Percentiles rank a stretch among this genome's conserved stretches.
phyloP scores from a whole-genome alignment of 2,329 filamentous ascomycete species.

The Talaromyces sp. region DNA sequence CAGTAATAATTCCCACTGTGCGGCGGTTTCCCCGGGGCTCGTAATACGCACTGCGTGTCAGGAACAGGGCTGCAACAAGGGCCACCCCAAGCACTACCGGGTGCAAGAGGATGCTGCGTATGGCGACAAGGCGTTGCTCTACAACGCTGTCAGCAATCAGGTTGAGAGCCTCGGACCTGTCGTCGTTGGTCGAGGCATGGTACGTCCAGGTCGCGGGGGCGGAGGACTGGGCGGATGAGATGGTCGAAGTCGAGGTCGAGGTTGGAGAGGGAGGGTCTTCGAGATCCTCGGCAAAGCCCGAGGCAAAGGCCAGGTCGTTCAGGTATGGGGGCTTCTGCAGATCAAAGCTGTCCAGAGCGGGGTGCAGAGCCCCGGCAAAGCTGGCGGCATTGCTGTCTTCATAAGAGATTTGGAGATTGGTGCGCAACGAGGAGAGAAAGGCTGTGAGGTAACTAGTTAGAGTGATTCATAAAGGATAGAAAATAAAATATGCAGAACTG shows the following conservation, averaged over 20 bases:
- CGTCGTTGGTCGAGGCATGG: slow-evolving; percentile 44
- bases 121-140: slow-evolving; percentile 68
- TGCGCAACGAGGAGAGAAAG: slow-evolving; percentile 76
- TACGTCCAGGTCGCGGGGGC: slow-evolving; percentile 12
- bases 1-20: slow-evolving; percentile 53
- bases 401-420: slow-evolving; percentile 66
- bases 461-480: not conserved
- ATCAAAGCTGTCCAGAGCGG: slow-evolving; percentile 16
- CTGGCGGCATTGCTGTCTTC: slow-evolving; percentile 33
- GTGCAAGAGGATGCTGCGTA: slow-evolving; percentile 59
- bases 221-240: slow-evolving; percentile 42
- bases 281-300: slow-evolving; percentile 27
- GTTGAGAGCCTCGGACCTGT: slow-evolving; percentile 64
- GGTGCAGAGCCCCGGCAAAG: slow-evolving; percentile 30
- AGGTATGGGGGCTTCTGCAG: slow-evolving; percentile 12
- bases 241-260: slow-evolving; percentile 51
- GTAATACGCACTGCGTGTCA: slow-evolving; percentile 40
- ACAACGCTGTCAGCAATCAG: slow-evolving; percentile 75
- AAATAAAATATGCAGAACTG: not conserved
- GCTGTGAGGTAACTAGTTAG: slow-evolving; percentile 44
- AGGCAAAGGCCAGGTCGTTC: slow-evolving; percentile 3
- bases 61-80: slow-evolving; percentile 33
- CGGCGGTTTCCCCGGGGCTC: slow-evolving; percentile 45
- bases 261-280: slow-evolving; percentile 40
- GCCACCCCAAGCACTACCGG: slow-evolving; percentile 41